Evolutionary conservation across 192 early-diverging fungal species (phyloP).

Genomic region (Chytriomyces confervae): DNA sequence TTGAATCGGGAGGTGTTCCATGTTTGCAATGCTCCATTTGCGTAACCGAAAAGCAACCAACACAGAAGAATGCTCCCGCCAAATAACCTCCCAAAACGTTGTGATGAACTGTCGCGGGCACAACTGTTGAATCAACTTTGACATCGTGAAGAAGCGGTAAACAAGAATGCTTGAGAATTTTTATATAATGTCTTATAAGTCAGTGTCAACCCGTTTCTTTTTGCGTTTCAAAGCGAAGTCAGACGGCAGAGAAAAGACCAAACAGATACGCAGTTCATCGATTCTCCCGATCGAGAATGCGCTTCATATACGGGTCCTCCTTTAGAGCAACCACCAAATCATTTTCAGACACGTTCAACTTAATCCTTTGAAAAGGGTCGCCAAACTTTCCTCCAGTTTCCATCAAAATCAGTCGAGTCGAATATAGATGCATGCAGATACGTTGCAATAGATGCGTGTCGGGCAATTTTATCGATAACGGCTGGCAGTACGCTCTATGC

Average conservation of each 20-base stretch:
- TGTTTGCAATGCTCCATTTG: too few species aligned
- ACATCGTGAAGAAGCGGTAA: too few species aligned
- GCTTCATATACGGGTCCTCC: conserved; percentile 9
- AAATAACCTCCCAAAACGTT: too few species aligned
- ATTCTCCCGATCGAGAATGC: not conserved
- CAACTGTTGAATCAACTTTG: too few species aligned
- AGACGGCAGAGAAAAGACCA: not conserved
- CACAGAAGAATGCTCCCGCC: too few species aligned
- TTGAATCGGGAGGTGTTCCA: too few species aligned
- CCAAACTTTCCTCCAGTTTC: conserved; percentile 50
- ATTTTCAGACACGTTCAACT: conserved; percentile 75
- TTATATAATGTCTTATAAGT: too few species aligned
- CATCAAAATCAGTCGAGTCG: conserved; percentile 25
- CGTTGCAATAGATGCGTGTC: conserved; percentile 64
- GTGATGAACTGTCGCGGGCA: too few species aligned
- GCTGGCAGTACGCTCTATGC: conserved; percentile 66
- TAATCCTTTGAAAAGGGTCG: conserved; percentile 61
- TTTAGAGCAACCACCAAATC: conserved; percentile 78
- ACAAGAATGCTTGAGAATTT: too few species aligned
- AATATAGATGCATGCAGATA: conserved; percentile 59
- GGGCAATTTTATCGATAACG: conserved; percentile 66
- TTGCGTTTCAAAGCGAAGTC: too few species aligned
- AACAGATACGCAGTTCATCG: not conserved
- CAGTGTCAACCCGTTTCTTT: too few species aligned
- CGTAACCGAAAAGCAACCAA: too few species aligned